A percentile compares a stretch with the other conserved stretches of the same genome.
These are phyloP conservation scores for Acer saccharum DNA, from an alignment of 345 rosid genomes.

Conservation along the genomic window DNA sequence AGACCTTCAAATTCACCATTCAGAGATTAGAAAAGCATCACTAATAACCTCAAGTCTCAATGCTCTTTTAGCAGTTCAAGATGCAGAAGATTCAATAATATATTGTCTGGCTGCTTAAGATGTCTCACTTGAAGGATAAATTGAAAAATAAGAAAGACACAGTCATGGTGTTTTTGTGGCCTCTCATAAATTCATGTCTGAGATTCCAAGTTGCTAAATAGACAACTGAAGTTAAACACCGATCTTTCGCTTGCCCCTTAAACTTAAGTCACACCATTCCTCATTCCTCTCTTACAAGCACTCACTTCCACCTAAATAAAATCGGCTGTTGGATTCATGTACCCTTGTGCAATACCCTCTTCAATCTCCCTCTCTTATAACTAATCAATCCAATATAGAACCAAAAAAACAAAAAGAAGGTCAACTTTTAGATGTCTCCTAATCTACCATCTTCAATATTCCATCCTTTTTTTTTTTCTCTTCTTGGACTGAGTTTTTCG, in stretches of 20 bases:
- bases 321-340: not conserved
- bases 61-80: not conserved
- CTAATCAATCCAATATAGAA: not conserved
- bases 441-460: not conserved
- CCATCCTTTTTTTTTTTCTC: not conserved
- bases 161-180: not conserved
- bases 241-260: not conserved
- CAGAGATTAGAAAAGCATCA: not conserved
- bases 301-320: not conserved
- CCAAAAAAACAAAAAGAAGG: not conserved
- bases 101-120: not conserved
- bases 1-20: no score
- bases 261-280: not conserved
- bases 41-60: not conserved
- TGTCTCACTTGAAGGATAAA: not conserved
- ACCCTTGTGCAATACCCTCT: not conserved
- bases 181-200: not conserved
- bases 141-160: not conserved
- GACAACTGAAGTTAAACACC: no score
- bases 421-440: not conserved
- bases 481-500: not conserved
- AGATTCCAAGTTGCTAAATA: not conserved
- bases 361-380: not conserved
- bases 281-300: not conserved
- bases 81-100: not conserved